Evolutionary conservation across 2,329 filamentous ascomycete species (phyloP).

Genomic region (Annulohypoxylon truncatum): DNA sequence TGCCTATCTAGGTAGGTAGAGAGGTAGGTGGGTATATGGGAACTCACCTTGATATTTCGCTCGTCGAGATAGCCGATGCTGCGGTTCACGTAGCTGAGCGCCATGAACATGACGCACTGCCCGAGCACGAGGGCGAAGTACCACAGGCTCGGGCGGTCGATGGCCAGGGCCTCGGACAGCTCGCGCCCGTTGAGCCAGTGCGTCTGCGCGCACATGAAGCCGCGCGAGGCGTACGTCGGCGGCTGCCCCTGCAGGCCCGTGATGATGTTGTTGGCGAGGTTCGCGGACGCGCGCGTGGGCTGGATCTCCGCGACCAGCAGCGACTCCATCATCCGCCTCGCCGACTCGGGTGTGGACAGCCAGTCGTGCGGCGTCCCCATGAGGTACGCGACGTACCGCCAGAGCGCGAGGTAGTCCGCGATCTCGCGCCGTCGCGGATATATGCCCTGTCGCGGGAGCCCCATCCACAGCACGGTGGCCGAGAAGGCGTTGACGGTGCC

Average conservation of each 20-base stretch:
- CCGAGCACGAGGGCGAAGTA: conserved; percentile 70
- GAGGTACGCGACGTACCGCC: conserved; percentile 79
- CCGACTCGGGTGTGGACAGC: conserved; percentile 66
- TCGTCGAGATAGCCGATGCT: conserved; percentile 55
- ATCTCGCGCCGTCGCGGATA: conserved; percentile 71
- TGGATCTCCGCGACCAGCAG: conserved; percentile 73
- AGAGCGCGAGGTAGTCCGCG: conserved; percentile 77
- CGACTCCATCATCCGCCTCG: conserved; percentile 74
- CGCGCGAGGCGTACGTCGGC: conserved; percentile 72
- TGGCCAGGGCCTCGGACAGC: conserved; percentile 68
- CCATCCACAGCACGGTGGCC: conserved; percentile 72
- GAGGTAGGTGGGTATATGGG: neutral
- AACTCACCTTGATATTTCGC: conserved; percentile 61
- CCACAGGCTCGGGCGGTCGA: conserved; percentile 66
- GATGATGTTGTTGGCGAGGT: conserved; percentile 81
- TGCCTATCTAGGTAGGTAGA: too few species aligned
- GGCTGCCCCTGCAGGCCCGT: conserved; percentile 72
- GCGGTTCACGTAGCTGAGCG: conserved; percentile 60
- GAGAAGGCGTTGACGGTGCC: conserved; percentile 79
- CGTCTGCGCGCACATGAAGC: conserved; percentile 75
- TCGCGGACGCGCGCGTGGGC: conserved; percentile 70
- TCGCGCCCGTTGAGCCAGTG: conserved; percentile 77
- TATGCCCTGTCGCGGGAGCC: conserved; percentile 75
- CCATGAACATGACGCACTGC: conserved; percentile 75
- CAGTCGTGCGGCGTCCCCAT: conserved; percentile 74